Conservation (phyloP, 164 flowering plant species). For the Paratinospora sagittata region DNA sequence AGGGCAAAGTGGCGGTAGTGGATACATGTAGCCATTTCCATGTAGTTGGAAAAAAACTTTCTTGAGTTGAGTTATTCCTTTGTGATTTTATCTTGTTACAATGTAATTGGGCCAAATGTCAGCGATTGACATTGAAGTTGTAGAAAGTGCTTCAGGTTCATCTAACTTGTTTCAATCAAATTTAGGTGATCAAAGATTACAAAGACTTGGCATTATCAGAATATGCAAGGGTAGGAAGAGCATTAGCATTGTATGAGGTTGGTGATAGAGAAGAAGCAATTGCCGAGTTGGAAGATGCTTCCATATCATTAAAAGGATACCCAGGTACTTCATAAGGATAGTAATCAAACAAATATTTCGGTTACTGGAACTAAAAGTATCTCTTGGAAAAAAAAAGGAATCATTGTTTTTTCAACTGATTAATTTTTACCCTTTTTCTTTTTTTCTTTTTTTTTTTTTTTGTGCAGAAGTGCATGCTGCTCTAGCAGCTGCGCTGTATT, state of each 20-base stretch:
- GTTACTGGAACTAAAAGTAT: background rate
- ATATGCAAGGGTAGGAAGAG: constrained; percentile 66
- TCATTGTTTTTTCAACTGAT: background rate
- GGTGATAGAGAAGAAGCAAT: constrained; percentile 66
- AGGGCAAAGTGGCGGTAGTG: too few relatives aligned
- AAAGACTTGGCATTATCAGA: constrained; percentile 62
- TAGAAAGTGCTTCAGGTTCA: background rate
- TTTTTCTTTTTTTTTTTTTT: constrained; percentile 2
- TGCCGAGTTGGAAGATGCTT: constrained; percentile 71
- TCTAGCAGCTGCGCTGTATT: constrained; percentile 64
- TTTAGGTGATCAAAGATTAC: constrained; percentile 48
- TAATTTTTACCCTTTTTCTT: background rate
- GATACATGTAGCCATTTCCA: too few relatives aligned
- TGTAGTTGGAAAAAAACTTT: too few relatives aligned
- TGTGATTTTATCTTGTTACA: too few relatives aligned
- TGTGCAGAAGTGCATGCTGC: constrained; percentile 68
- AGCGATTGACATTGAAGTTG: background rate
- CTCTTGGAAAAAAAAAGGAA: background rate
- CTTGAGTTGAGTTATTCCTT: too few relatives aligned
- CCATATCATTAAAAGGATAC: constrained; percentile 60
- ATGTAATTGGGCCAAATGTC: too few relatives aligned
- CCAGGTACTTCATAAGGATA: constrained; percentile 33
- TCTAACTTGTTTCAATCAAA: background rate
- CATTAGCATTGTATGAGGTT: constrained; percentile 57
- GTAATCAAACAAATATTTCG: background rate